Evolutionary conservation across 441 rosid genomes (phyloP), one percentile per base, ranked within the genome.

Genomic region (Gossypium trilobum): DNA sequence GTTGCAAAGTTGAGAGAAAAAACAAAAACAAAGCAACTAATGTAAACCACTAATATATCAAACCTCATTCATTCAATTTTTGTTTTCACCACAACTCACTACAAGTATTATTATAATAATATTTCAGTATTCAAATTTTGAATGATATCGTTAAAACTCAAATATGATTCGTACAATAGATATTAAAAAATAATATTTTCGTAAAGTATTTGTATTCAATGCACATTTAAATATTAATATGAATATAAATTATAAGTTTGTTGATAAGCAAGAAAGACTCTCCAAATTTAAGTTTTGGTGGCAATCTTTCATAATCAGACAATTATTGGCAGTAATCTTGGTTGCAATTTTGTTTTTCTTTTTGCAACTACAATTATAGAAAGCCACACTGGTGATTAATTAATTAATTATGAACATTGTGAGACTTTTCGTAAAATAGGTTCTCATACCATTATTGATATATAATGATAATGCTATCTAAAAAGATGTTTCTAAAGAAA

Each of bases 191-290:
- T 25, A 2, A 25, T 25, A 25, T 2, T 25, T 23, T 23, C 3
- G 27, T 25, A 25, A 19, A 19, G 20, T 19, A 19, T 19, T 19
- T 23, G 2, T 23, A 23, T 23, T 23, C 2, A 2, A 25, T 2
- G 27, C 0, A 2, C 27, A 25, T 25, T 25, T 2, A 2, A 25
- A 25, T 25, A 2, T 25, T 25, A 25, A 2, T 23, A 23, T 23
- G 2, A 23, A 23, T 23, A 2, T 23, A 23, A 23, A 23, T 23
- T 23, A 23, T 23, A 23, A 70, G 29, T 31, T 63, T 55, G 23
- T 57, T 70, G 33, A 62, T 7, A 19, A 20, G 59, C 72, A 51
- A 52, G 42, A 70, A 48, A 60, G 59, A 33, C 44, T 70, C 16
- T 9, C 11, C 10, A 3, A 65, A 65, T 3, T 17, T 13, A 13